Base-by-base conservation (phyloP, 1,139 yeast genomes). In the Hansenula lynferdii region DNA sequence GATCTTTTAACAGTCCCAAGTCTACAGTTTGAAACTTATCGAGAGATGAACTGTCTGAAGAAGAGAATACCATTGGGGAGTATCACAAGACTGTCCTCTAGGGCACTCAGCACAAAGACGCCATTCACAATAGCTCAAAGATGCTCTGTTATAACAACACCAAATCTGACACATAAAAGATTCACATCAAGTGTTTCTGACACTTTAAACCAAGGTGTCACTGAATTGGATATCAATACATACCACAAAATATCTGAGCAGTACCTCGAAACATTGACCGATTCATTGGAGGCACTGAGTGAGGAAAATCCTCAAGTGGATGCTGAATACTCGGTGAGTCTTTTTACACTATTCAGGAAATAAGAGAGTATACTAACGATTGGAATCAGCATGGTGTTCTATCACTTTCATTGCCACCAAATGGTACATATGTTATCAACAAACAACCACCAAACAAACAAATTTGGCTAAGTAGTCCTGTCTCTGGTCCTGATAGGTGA, bases 401-500 rank as follows among this genome's bases (percentile, higher is more conserved):
- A 58, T 77, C 87, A 2, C 58, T 87, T 44, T 70, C 67, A 5
- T 55, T 82, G 23, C 86, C 89, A 4, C 76, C 80, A 6, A 65
- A 65, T 30, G 96, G 95, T 3, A 75, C 87, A 0, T 87, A 87
- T 53, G 92, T 87, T 22, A 80, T 87, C 53, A 87, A 87, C 63
- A 85, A 85, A 57, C 96, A 87, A 61, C 96, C 96, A 1, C 95
- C 96, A 8, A 86, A 85, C 58, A 80, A 81, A 59, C 96, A 87
- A 58, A 80, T 87, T 28, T 87, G 96, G 96, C 68, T 85, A 41
- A 77, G 90, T 47, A 81, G 92, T 38, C 96, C 96, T 0, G 52
- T 84, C 6, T 81, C 90, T 20, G 96, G 96, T 0, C 96, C 96
- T 6, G 86, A 85, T 54, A 28, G 29, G 29, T 27, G 16, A 8